Base-by-base conservation (phyloP, 495 filamentous ascomycete species). In the Annulohypoxylon bovei region DNA sequence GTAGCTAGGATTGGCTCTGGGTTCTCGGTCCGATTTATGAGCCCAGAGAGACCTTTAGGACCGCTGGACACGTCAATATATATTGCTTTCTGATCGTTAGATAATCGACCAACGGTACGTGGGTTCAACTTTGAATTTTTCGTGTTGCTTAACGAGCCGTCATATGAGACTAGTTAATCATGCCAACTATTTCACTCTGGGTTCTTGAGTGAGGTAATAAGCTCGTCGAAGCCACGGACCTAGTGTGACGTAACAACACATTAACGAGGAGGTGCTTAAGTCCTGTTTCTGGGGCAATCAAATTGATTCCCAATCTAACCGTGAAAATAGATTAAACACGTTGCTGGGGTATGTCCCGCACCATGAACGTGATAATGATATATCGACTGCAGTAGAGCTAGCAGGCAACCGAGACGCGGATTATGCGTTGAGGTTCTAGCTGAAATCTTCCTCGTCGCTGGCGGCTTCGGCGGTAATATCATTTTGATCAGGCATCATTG, bases 391-490 rank as follows among this genome's bases (percentile, higher is more conserved):
- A 3, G 12, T 52, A 52, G 18, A 30, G 25, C 52, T 28, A 49
- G 5, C 25, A 25, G 11, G 16, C 14, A 16, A 12, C 25, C 20
- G 18, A 39, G 37, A 47, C 6, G 33, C 2, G 23, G 18, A 28
- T 9, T 8, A 33, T 16, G n/a, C 23, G 18, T 40, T 27, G 53
- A 64, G 42, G 25, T 23, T 16, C 79, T 73, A 84, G 68, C 81
- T 81, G 47, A 84, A 85, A 37, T 85, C 82, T 20, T 83, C 81
- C 9, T 77, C 77, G 46, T 82, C 76, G 78, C 79, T 77, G 75
- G 81, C 74, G 77, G 77, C 75, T 74, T 79, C 79, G 23, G 75
- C 70, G 37, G 44, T 60, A 49, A 62, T 62, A 76, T 78, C 70
- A 46, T 79, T 77, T 50, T 74, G 77, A 71, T 76, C 66, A 70